A percentile compares a stretch with the other conserved stretches of the same genome.
These are phyloP conservation scores for Orychophragmus violaceus DNA, from an alignment of 345 rosid species.

Conservation along the genomic window DNA sequence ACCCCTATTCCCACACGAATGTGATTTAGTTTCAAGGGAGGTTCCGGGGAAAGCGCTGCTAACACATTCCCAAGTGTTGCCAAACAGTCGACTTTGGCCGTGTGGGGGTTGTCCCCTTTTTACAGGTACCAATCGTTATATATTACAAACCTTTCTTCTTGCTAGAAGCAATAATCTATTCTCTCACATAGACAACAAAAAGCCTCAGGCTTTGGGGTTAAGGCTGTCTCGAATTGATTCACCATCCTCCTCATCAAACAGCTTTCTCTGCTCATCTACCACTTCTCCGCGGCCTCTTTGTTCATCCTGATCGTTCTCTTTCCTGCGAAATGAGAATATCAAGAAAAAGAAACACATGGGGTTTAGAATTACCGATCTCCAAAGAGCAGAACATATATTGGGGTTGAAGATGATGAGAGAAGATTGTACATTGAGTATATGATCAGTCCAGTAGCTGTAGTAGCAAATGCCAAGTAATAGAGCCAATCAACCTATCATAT, in stretches of 20 bases:
- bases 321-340: not conserved
- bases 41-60: too few species aligned
- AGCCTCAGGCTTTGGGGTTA: not conserved
- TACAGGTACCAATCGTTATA: too few species aligned
- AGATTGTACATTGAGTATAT: slow-evolving; percentile 63
- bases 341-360: not conserved
- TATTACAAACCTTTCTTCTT: too few species aligned
- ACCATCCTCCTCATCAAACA: slow-evolving; percentile 31
- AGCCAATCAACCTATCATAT: too few species aligned
- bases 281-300: not conserved
- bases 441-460: too few species aligned
- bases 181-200: not conserved
- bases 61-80: too few species aligned
- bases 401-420: not conserved
- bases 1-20: too few species aligned
- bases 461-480: too few species aligned
- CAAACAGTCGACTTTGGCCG: too few species aligned
- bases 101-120: too few species aligned
- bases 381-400: not conserved
- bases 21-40: too few species aligned
- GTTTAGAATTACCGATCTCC: not conserved
- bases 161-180: too few species aligned
- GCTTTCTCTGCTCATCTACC: slow-evolving; percentile 30
- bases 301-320: not conserved
- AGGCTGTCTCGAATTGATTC: not conserved